phyloP scores from a whole-genome alignment of 495 filamentous ascomycete genomes.

The Pseudotulostoma volvatum region DNA sequence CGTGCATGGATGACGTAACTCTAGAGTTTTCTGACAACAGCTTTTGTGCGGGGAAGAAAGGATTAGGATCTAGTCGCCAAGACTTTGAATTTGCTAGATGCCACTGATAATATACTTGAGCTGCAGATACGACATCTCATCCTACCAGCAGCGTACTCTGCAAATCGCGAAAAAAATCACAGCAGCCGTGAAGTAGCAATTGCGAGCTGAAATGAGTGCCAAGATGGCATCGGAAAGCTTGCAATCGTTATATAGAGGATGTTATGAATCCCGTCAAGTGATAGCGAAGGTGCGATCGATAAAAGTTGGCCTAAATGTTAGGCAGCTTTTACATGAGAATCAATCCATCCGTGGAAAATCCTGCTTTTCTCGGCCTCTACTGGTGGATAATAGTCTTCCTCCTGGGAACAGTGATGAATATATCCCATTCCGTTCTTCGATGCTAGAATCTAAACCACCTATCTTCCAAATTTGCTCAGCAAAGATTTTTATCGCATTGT shows the following conservation, averaged over 20 bases:
- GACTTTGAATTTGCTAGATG: constrained; percentile 2
- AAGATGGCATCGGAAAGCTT: background rate
- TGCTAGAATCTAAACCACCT: background rate
- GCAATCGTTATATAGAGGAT: background rate
- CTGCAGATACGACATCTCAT: background rate
- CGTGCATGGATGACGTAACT: background rate
- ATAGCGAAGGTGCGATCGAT: too few species aligned
- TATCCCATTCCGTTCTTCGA: background rate
- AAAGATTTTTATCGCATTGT: background rate
- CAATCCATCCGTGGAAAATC: background rate
- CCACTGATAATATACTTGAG: constrained; percentile 3
- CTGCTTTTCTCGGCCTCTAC: background rate
- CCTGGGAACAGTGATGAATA: background rate
- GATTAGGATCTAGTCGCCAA: constrained; percentile 1
- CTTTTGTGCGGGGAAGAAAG: background rate
- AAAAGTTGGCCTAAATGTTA: too few species aligned
- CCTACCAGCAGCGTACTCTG: background rate
- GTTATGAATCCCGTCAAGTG: constrained; percentile 1
- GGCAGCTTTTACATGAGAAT: background rate
- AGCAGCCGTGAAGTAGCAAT: too few species aligned
- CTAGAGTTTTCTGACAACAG: background rate
- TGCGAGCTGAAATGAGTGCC: too few species aligned
- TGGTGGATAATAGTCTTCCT: background rate
- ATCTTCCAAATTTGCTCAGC: background rate
- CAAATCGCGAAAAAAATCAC: background rate